A percentile compares a stretch with the other conserved stretches of the same genome.
Evolutionary conservation across 176 grass and related monocot species (phyloP).

Genomic region (Thalia dealbata): DNA sequence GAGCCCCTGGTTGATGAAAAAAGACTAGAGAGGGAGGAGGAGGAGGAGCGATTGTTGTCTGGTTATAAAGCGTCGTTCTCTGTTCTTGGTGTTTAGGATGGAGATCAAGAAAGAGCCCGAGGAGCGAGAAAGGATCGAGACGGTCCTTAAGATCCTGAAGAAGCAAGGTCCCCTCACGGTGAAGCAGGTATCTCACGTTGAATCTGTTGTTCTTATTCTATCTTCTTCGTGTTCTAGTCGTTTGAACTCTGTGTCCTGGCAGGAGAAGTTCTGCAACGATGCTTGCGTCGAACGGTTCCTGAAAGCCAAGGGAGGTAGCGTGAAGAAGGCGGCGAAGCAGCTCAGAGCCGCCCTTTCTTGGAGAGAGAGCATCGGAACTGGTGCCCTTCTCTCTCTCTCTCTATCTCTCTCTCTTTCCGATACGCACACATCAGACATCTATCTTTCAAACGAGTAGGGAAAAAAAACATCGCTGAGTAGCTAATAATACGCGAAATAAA

Average conservation of each 20-base stretch:
- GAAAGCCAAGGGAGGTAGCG: conserved; percentile 49
- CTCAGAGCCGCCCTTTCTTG: conserved; percentile 74
- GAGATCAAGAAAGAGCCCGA: conserved; percentile 61
- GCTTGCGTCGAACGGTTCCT: conserved; percentile 74
- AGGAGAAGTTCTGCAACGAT: conserved; percentile 95
- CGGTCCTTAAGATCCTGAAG: conserved; percentile 59
- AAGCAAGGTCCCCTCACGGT: conserved; percentile 76
- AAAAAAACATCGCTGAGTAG: too few species aligned
- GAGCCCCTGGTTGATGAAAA: not conserved
- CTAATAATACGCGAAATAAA: too few species aligned
- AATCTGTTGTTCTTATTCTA: not conserved
- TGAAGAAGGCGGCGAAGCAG: conserved; percentile 91
- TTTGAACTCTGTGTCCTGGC: conserved; percentile 4
- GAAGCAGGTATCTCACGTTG: conserved; percentile 47
- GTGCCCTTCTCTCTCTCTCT: conserved; percentile 28
- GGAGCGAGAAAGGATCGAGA: conserved; percentile 66
- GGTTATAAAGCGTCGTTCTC: not conserved
- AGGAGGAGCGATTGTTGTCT: not conserved
- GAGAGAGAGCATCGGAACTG: conserved; percentile 74
- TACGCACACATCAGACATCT: not conserved
- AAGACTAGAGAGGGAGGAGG: too few species aligned
- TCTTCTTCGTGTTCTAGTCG: not conserved
- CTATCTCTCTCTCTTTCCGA: not conserved
- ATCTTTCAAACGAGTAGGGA: not conserved
- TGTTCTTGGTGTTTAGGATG: conserved; percentile 36